phyloP scores from a whole-genome alignment of 2,329 filamentous ascomycete species.

The Cordyceps farinosa region DNA sequence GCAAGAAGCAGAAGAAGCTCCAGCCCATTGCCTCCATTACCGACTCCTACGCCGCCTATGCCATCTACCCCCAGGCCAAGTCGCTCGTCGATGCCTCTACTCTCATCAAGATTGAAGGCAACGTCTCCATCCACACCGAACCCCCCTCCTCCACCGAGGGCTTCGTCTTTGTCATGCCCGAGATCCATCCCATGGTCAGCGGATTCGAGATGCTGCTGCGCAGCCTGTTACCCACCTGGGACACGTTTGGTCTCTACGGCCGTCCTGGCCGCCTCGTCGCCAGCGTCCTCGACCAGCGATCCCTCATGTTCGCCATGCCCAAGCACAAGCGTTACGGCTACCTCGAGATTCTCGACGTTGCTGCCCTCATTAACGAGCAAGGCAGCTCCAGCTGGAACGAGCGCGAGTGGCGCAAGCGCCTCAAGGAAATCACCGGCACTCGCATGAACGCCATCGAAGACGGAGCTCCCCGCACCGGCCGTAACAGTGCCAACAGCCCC shows the following conservation, averaged over 20 bases:
- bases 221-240: slow-evolving; percentile 90
- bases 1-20: slow-evolving; percentile 87
- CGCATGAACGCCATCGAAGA: slow-evolving; percentile 66
- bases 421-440: slow-evolving; percentile 83
- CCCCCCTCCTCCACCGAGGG: slow-evolving; percentile 79
- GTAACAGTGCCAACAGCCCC: slow-evolving; percentile 56
- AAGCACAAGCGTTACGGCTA: slow-evolving; percentile 85
- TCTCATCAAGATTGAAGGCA: slow-evolving; percentile 87
- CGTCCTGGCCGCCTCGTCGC: slow-evolving; percentile 82
- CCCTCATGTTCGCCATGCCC: slow-evolving; percentile 98
- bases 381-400: slow-evolving; percentile 78
- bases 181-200: slow-evolving; percentile 83
- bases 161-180: slow-evolving; percentile 97
- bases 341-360: slow-evolving; percentile 82
- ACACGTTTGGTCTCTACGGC: slow-evolving; percentile 88
- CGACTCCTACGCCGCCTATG: slow-evolving; percentile 87
- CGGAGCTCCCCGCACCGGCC: slow-evolving; percentile 41
- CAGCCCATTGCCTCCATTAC: slow-evolving; percentile 87
- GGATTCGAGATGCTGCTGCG: slow-evolving; percentile 95
- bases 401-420: slow-evolving; percentile 79
- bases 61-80: slow-evolving; percentile 93
- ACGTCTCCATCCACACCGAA: slow-evolving; percentile 79
- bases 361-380: slow-evolving; percentile 71
- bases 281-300: slow-evolving; percentile 79
- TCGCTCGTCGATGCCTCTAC: slow-evolving; percentile 92